Evolutionary conservation across 2,329 filamentous ascomycete genomes (phyloP), one percentile per base, ranked within the genome.

Genomic region (Colletotrichum orchidophilum): DNA sequence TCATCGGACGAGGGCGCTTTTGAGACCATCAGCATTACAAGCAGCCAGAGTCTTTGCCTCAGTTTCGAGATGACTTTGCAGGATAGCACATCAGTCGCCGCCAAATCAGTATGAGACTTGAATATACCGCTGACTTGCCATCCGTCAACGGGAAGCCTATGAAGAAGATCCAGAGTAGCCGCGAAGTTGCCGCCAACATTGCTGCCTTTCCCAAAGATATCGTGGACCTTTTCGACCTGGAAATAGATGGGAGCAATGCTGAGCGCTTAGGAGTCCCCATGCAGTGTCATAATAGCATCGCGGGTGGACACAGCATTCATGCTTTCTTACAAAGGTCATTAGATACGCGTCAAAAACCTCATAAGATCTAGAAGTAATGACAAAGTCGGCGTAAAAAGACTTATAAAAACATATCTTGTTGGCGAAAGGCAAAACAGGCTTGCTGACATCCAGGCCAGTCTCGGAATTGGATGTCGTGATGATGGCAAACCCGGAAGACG

Each of bases 391-490:
- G 15, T n/a, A 7, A 42, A 42, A 42, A 42, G 5, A 42, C 15
- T 2, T 42, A n/a, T 42, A 7, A 18, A 18, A 39, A 42, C 39
- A 42, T 42, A 42, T 18, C 39, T 42, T 42, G 3, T 42, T 42
- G 15, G 39, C 39, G 15, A 42, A 42, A 42, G 18, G 39, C 39
- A 42, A 42, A 7, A 18, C 18, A 42, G 39, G n/a, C 39, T 42
- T 42, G 39, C 39, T 42, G 15, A 42, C 15, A 42, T 42, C 39
- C 39, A 42, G 39, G 39, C 39, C 39, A n/a, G 39, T 42, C 39
- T 42, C 39, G 8, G 39, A 42, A 18, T 42, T 42, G 39, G n/a
- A 18, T 18, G 39, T 42, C 39, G 39, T 42, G 59, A 78, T 75
- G 15, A 42, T 13, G 15, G 39, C 39, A 42, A 42, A 42, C 39